Evolutionary conservation across 352 stramenopile genomes (phyloP).

Genomic region (Phytophthora rubi): DNA sequence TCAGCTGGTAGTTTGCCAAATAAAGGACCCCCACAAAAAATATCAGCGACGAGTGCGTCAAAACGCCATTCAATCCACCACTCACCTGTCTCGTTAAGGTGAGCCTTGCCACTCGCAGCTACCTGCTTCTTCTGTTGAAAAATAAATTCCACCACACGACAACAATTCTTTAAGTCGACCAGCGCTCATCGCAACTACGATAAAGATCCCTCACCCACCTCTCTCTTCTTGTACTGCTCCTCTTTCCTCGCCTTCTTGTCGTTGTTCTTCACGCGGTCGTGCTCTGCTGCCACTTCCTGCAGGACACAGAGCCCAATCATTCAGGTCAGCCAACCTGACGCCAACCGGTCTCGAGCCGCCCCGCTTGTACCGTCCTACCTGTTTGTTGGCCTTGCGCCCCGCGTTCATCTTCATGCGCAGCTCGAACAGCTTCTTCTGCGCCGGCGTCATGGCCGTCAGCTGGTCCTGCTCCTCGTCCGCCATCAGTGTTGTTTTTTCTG

Average conservation of each 20-base stretch:
- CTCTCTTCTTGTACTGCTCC: constrained; percentile 56
- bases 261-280: constrained; percentile 71
- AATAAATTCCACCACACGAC: neutral
- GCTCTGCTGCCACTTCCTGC: constrained; percentile 74
- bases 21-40: constrained; percentile 8
- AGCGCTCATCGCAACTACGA: neutral
- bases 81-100: constrained; percentile 74
- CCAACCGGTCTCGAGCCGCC: neutral
- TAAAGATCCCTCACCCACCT: constrained; percentile 31
- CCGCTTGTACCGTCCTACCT: constrained; percentile 38
- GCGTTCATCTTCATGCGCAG: constrained; percentile 88
- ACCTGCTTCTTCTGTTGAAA: constrained; percentile 52
- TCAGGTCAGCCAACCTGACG: neutral
- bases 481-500: too few species aligned
- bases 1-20: constrained; percentile 39
- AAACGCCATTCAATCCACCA: neutral
- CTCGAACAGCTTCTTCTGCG: constrained; percentile 85
- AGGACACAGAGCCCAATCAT: neutral
- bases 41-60: neutral
- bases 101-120: constrained; percentile 47
- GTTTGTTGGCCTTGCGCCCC: constrained; percentile 80
- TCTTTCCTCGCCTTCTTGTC: constrained; percentile 73
- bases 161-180: neutral
- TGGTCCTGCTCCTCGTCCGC: constrained; percentile 47
- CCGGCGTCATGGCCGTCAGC: constrained; percentile 70